These are phyloP conservation scores for Tylopilus plumbeoviolaceoides DNA, from an alignment of 768 basidiomycete species.

Conservation along the genomic window DNA sequence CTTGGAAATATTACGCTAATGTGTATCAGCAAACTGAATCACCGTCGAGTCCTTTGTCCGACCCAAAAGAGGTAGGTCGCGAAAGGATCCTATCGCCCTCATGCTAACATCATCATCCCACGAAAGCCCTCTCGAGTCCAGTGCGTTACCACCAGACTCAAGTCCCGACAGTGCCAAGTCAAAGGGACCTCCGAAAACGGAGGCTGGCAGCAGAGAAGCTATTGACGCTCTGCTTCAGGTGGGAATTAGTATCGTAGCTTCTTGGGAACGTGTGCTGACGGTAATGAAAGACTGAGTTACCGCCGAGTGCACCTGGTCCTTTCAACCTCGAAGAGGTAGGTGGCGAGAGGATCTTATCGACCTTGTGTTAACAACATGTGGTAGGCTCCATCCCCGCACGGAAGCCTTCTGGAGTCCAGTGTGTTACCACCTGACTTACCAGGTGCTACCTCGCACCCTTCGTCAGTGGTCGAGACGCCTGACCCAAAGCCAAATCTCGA, in stretches of 20 bases:
- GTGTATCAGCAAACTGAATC: background rate
- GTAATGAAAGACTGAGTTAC: background rate
- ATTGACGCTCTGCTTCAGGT: background rate
- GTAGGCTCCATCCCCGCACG: background rate
- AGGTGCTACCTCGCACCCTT: no score
- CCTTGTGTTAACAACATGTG: background rate
- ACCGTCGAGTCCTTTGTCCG: background rate
- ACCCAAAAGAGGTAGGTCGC: background rate
- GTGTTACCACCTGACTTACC: background rate
- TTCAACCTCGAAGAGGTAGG: background rate
- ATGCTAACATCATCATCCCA: background rate
- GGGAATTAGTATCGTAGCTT: background rate
- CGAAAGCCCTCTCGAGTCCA: background rate
- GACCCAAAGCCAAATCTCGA: background rate
- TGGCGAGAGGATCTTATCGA: no score
- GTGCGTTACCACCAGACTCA: no score
- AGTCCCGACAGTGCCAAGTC: no score
- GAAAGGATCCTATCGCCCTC: no score
- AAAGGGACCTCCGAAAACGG: no score
- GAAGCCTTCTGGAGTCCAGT: background rate
- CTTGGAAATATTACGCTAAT: background rate
- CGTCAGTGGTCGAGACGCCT: no score
- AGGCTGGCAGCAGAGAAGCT: no score
- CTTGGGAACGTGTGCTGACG: background rate
- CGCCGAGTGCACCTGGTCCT: background rate